Percentiles rank a stretch among this genome's conserved stretches.
These are phyloP conservation scores for Rhododendron ferrugineum DNA, from an alignment of 148 eudicot genomes.

Conservation along the genomic window DNA sequence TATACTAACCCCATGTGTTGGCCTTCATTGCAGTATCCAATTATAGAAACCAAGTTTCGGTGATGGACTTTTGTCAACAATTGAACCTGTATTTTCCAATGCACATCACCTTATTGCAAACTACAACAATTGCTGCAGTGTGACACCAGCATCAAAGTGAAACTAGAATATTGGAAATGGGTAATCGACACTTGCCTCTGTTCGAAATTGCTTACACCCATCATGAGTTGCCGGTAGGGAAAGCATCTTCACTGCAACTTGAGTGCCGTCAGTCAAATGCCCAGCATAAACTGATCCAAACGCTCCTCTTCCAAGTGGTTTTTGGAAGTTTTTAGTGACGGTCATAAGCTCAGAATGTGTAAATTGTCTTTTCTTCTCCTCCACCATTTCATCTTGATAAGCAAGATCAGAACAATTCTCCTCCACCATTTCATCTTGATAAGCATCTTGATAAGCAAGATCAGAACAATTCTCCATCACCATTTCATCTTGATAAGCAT, in stretches of 20 bases:
- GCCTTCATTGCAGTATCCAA: slow-evolving; percentile 24
- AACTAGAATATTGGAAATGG: no score
- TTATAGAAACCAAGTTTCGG: slow-evolving; percentile 17
- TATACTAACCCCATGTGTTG: slow-evolving; percentile 18
- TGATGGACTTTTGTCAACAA: slow-evolving; percentile 20
- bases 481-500: background rate
- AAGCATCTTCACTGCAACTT: background rate
- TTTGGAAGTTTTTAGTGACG: background rate
- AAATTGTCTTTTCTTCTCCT: background rate
- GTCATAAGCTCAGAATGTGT: background rate
- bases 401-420: background rate
- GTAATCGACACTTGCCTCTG: slow-evolving; percentile 7
- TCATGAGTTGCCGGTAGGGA: background rate
- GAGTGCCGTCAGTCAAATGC: background rate
- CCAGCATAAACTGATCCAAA: slow-evolving; percentile 29
- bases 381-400: background rate
- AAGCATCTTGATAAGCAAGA: no score
- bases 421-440: background rate
- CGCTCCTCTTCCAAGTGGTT: slow-evolving; percentile 25
- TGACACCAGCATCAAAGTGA: background rate
- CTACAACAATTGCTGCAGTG: background rate
- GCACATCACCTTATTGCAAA: background rate
- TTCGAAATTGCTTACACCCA: no score
- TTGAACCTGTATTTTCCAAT: slow-evolving; percentile 1
- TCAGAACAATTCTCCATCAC: background rate